Conservation (phyloP, 2,329 filamentous ascomycete genomes). For the Pseudopithomyces maydicus region DNA sequence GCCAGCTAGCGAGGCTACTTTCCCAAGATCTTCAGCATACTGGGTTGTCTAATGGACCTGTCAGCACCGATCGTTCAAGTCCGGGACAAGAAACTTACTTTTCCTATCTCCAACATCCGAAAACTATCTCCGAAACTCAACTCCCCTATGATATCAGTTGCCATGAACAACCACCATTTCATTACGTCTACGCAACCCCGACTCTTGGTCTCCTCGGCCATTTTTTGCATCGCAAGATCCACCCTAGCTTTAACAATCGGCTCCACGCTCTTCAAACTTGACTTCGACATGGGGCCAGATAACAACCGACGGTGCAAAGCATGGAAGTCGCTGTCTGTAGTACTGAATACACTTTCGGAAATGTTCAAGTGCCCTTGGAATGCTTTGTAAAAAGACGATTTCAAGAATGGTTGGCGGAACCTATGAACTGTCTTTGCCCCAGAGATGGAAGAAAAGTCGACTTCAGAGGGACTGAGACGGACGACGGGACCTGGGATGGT, state of each 20-base stretch:
- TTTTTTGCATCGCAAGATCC: slow-evolving; percentile 49
- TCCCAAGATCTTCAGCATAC: slow-evolving; percentile 13
- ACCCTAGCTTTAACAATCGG: slow-evolving; percentile 45
- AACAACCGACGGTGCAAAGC: slow-evolving; percentile 12
- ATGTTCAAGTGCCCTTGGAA: not conserved
- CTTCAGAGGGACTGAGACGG: slow-evolving; percentile 14
- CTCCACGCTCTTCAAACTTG: slow-evolving; percentile 22
- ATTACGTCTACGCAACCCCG: slow-evolving; percentile 51
- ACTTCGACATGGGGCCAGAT: slow-evolving; percentile 8
- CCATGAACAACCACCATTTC: slow-evolving; percentile 61
- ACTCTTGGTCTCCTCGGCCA: slow-evolving; percentile 51
- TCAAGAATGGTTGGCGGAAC: slow-evolving; percentile 7
- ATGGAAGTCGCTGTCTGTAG: slow-evolving; percentile 3
- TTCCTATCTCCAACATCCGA: slow-evolving; percentile 55
- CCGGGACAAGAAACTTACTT: slow-evolving; percentile 41
- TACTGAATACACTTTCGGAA: slow-evolving; percentile 5
- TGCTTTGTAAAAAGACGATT: slow-evolving; percentile 6
- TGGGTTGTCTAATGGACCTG: slow-evolving; percentile 12
- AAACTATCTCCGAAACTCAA: slow-evolving; percentile 63
- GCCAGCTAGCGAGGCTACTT: not conserved
- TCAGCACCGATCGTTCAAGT: not conserved
- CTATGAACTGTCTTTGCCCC: slow-evolving; percentile 16
- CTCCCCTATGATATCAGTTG: slow-evolving; percentile 60
- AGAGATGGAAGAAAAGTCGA: slow-evolving; percentile 11
- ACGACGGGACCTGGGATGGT: slow-evolving; percentile 4